Conservation (phyloP, 2,329 filamentous ascomycete species). For the Nothopassalora personata region DNA sequence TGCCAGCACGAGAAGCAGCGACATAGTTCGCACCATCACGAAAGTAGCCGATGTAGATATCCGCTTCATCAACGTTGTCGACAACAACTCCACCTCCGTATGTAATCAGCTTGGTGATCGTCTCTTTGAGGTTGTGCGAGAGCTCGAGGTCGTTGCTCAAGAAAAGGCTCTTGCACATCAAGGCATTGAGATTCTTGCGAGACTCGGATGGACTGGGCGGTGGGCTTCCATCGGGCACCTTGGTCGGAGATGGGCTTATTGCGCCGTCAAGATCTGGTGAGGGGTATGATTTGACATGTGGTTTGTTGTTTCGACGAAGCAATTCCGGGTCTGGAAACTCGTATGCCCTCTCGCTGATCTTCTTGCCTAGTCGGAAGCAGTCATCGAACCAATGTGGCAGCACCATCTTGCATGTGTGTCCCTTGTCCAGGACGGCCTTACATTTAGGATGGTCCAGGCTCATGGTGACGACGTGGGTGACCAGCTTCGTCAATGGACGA, state of each 20-base stretch:
- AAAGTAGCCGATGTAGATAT: slow-evolving; percentile 83
- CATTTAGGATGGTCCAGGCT: slow-evolving; percentile 70
- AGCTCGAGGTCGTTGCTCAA: slow-evolving; percentile 71
- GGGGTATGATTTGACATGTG: slow-evolving; percentile 14
- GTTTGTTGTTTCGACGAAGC: slow-evolving; percentile 41
- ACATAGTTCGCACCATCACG: slow-evolving; percentile 76
- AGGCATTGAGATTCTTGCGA: slow-evolving; percentile 61
- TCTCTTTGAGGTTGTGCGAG: slow-evolving; percentile 58
- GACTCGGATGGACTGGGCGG: slow-evolving; percentile 37
- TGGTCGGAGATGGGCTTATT: slow-evolving; percentile 45
- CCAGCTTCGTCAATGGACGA: slow-evolving; percentile 63
- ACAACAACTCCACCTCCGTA: slow-evolving; percentile 67
- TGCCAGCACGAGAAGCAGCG: slow-evolving; percentile 66
- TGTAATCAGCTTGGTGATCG: slow-evolving; percentile 65
- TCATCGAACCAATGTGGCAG: slow-evolving; percentile 98
- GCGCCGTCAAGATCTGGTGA: slow-evolving; percentile 59
- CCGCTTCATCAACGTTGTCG: slow-evolving; percentile 59
- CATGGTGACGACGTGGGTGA: slow-evolving; percentile 85
- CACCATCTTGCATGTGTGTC: slow-evolving; percentile 71
- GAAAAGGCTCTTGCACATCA: slow-evolving; percentile 71
- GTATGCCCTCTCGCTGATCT: slow-evolving; percentile 86
- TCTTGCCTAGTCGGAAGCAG: slow-evolving; percentile 85
- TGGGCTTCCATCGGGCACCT: slow-evolving; percentile 39
- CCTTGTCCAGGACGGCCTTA: slow-evolving; percentile 56
- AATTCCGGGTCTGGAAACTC: slow-evolving; percentile 80